A percentile compares a stretch with the other conserved stretches of the same genome.
Evolutionary conservation across 352 stramenopile species (phyloP).

Genomic region (Pythium oligandrum): DNA sequence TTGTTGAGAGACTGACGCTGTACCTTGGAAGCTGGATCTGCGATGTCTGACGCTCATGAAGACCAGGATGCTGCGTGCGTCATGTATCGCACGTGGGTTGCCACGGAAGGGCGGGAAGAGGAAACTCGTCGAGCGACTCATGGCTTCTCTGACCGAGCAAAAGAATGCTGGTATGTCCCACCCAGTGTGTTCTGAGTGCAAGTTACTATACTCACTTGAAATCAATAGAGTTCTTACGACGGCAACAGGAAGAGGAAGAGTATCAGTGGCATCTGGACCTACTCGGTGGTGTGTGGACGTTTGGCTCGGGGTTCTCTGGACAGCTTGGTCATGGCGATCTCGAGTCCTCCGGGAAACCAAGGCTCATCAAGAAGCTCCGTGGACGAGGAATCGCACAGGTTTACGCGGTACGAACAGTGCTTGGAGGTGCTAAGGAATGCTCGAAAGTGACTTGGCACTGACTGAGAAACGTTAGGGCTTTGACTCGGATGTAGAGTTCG

Average conservation of each 20-base stretch:
- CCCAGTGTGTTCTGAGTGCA: too few species aligned
- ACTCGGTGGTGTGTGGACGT: slow-evolving; percentile 79
- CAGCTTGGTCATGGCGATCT: slow-evolving; percentile 73
- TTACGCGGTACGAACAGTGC: slow-evolving; percentile 42
- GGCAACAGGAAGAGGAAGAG: slow-evolving; percentile 55
- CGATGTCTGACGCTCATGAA: slow-evolving; percentile 81
- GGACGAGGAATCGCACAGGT: slow-evolving; percentile 66
- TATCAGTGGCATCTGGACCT: slow-evolving; percentile 75
- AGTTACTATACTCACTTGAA: too few species aligned
- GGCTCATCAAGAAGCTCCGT: slow-evolving; percentile 66
- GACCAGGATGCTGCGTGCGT: slow-evolving; percentile 75
- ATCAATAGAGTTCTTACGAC: slow-evolving; percentile 43
- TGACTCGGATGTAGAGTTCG: slow-evolving; percentile 78
- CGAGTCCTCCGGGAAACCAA: slow-evolving; percentile 44
- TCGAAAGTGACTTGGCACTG: too few species aligned
- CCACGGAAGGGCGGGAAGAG: slow-evolving; percentile 64
- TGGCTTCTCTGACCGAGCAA: slow-evolving; percentile 52
- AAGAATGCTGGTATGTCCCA: slow-evolving; percentile 35
- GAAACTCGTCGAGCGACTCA: slow-evolving; percentile 51
- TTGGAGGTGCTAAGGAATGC: too few species aligned
- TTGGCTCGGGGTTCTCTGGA: slow-evolving; percentile 63
- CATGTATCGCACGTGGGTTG: slow-evolving; percentile 63
- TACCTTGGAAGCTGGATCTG: slow-evolving; percentile 51
- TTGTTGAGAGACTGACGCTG: neutral
- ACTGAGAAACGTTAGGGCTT: slow-evolving; percentile 39